Conservation (phyloP, 108 stramenopile species). For the Nannochloropsis salina region DNA sequence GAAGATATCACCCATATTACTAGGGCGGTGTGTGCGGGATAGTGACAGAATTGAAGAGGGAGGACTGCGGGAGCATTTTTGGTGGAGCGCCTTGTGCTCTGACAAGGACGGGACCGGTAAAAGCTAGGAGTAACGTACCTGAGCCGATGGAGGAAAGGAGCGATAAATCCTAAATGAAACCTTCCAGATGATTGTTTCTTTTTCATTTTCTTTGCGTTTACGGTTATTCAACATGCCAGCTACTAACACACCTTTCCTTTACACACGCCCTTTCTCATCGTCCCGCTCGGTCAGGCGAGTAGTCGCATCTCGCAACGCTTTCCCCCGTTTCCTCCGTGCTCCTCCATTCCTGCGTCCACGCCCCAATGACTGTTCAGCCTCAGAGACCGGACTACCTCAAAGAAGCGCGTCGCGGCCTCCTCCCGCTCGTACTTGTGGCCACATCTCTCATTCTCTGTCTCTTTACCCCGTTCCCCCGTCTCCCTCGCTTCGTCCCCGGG, state of each 20-base stretch:
- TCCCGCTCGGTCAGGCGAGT: no score
- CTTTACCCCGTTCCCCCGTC: neutral
- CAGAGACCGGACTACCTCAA: neutral
- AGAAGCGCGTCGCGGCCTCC: neutral
- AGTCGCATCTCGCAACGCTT: neutral
- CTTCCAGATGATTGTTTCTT: neutral
- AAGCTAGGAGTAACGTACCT: no score
- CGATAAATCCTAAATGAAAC: no score
- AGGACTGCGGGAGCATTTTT: no score
- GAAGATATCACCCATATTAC: neutral
- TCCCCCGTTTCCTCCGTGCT: neutral
- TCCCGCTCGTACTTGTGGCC: neutral
- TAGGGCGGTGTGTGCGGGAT: neutral
- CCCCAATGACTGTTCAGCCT: neutral
- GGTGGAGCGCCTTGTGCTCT: no score
- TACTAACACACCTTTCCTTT: no score
- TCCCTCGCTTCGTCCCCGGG: neutral
- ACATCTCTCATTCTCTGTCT: neutral
- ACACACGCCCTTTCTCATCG: no score
- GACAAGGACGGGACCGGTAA: no score
- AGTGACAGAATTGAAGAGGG: no score
- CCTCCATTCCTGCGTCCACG: neutral
- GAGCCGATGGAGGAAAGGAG: no score
- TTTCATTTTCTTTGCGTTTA: neutral
- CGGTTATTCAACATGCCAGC: neutral